Percentiles rank a stretch among this genome's conserved stretches.
These are phyloP conservation scores for Lichenothelia convexa DNA, from an alignment of 495 filamentous ascomycete species.

Conservation along the genomic window DNA sequence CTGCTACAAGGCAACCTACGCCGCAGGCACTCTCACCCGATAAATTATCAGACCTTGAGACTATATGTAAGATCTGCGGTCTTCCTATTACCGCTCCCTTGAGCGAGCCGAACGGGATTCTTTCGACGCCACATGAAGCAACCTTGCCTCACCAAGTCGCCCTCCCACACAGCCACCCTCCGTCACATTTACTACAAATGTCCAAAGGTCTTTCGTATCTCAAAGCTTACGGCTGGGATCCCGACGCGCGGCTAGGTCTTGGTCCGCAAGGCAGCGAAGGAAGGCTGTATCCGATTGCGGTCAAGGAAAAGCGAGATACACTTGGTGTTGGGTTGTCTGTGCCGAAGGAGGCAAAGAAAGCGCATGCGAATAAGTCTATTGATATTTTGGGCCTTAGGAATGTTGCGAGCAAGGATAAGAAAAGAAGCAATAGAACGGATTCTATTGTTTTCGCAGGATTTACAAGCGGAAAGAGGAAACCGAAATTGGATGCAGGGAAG, in stretches of 20 bases:
- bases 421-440: too few species aligned
- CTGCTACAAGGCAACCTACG: too few species aligned
- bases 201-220: conserved; percentile 61
- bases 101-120: too few species aligned
- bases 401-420: conserved; percentile 24
- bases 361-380: too few species aligned
- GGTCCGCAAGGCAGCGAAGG: conserved; percentile 56
- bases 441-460: too few species aligned
- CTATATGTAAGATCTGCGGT: conserved; percentile 38
- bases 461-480: too few species aligned
- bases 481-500: conserved; percentile 53
- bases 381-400: too few species aligned
- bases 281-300: conserved; percentile 56
- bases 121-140: conserved; percentile 40
- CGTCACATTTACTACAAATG: conserved; percentile 64
- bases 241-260: conserved; percentile 56
- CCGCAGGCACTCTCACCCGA: not conserved
- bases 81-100: conserved; percentile 27
- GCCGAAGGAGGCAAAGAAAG: conserved; percentile 11
- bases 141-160: conserved; percentile 70
- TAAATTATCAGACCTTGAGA: not conserved
- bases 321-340: conserved; percentile 42
- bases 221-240: conserved; percentile 70
- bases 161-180: conserved; percentile 63
- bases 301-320: conserved; percentile 51